These are phyloP conservation scores for Bathelium albidoporum DNA, from an alignment of 495 filamentous ascomycete genomes.

Conservation along the genomic window DNA sequence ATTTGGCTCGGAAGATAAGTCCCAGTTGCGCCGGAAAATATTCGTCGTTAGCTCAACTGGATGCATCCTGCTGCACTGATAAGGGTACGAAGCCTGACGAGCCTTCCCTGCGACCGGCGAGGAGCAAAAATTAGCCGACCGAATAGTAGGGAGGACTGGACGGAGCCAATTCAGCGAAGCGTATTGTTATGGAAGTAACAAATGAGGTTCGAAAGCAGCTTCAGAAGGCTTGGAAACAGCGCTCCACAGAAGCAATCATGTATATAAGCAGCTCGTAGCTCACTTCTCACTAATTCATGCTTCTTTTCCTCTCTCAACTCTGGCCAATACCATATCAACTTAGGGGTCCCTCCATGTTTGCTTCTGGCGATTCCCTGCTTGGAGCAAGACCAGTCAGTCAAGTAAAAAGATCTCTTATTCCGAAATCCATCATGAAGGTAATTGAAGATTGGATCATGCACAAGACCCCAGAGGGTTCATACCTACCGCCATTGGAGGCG, in stretches of 20 bases:
- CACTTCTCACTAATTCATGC: no score
- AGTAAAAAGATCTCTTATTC: background rate
- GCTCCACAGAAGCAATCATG: no score
- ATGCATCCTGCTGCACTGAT: background rate
- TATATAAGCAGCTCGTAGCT: no score
- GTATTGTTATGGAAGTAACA: no score
- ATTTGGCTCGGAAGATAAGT: background rate
- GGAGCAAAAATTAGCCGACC: background rate
- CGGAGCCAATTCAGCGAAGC: no score
- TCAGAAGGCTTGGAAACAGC: no score
- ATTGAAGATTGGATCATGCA: background rate
- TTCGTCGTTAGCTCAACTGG: background rate
- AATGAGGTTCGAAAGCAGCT: no score
- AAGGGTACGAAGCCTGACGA: background rate
- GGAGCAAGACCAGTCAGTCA: background rate
- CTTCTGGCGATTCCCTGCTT: background rate
- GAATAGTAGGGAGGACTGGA: background rate
- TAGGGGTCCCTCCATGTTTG: background rate
- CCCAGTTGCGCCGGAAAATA: background rate
- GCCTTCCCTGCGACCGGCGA: background rate
- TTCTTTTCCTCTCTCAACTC: no score
- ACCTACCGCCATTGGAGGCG: background rate
- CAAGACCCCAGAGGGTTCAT: background rate
- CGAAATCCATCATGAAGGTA: background rate
- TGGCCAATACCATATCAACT: background rate